Conservation (phyloP, 148 eudicot species). For the Rhododendron vialii region DNA sequence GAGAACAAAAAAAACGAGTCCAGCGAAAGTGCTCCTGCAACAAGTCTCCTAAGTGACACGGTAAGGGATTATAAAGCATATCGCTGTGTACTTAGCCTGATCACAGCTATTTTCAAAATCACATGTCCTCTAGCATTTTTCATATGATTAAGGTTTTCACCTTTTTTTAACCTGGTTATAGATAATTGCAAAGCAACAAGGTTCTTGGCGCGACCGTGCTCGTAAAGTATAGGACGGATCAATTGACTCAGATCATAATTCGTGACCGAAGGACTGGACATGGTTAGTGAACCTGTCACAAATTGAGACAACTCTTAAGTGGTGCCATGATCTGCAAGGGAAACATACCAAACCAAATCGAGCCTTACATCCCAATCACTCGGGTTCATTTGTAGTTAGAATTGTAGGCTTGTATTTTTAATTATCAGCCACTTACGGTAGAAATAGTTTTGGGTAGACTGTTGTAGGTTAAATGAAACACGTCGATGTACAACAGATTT, state of each 20-base stretch:
- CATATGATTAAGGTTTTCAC: not conserved
- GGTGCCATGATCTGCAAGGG: not conserved
- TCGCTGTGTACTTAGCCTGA: not conserved
- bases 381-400: not conserved
- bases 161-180: conserved; percentile 13
- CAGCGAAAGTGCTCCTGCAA: conserved; percentile 23
- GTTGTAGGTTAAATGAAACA: not conserved
- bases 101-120: not conserved
- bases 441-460: not conserved
- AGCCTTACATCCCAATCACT: no score
- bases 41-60: conserved; percentile 67
- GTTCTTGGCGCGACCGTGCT: conserved; percentile 96
- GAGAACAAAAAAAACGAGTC: conserved; percentile 20
- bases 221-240: conserved; percentile 35
- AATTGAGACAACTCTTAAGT: not conserved
- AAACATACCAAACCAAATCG: no score
- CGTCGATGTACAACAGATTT: not conserved
- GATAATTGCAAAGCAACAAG: conserved; percentile 68
- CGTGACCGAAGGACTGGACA: not conserved
- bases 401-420: not conserved
- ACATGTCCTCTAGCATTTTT: conserved; percentile 11
- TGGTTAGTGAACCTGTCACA: not conserved
- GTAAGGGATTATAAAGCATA: conserved; percentile 24
- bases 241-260: not conserved
- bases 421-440: not conserved